A percentile compares a stretch with the other conserved stretches of the same genome.
Conservation (phyloP, 1,284 basidiomycete genomes). For the Marasmius oreades region DNA sequence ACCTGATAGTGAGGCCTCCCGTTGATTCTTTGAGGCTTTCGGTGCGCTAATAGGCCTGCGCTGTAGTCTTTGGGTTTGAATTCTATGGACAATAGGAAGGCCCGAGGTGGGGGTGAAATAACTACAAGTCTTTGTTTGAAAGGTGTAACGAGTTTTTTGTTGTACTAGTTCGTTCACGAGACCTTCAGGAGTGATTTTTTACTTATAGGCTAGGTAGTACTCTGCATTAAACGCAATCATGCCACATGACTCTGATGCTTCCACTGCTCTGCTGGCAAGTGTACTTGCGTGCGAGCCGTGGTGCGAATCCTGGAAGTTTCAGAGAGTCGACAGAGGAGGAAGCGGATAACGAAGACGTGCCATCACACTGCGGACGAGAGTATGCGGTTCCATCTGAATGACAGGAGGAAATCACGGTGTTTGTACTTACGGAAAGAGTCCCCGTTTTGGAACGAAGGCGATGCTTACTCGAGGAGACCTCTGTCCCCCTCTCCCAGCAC, state of each 20-base stretch:
- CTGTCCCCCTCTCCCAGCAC: neutral
- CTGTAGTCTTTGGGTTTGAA: constrained; percentile 12
- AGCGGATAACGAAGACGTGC: neutral
- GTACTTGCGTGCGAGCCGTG: neutral
- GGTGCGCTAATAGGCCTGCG: neutral
- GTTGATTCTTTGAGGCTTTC: constrained; percentile 1
- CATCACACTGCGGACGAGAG: neutral
- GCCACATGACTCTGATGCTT: neutral
- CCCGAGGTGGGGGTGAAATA: neutral
- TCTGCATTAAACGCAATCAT: neutral
- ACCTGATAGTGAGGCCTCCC: constrained; percentile 48
- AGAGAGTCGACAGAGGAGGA: constrained; percentile 5
- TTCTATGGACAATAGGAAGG: neutral
- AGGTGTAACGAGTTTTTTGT: neutral
- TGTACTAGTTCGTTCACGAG: neutral
- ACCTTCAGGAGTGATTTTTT: neutral
- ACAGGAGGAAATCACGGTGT: constrained; percentile 5
- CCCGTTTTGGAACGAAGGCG: neutral
- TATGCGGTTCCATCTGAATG: neutral
- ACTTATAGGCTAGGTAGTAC: neutral
- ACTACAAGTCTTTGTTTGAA: neutral
- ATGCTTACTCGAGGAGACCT: neutral
- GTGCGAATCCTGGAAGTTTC: constrained; percentile 5
- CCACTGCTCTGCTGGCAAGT: neutral
- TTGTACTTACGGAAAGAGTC: neutral